Percentiles rank a stretch among this genome's conserved stretches.
Conservation (phyloP, 2,329 filamentous ascomycete species). For the Aphanoascus verrucosus region DNA sequence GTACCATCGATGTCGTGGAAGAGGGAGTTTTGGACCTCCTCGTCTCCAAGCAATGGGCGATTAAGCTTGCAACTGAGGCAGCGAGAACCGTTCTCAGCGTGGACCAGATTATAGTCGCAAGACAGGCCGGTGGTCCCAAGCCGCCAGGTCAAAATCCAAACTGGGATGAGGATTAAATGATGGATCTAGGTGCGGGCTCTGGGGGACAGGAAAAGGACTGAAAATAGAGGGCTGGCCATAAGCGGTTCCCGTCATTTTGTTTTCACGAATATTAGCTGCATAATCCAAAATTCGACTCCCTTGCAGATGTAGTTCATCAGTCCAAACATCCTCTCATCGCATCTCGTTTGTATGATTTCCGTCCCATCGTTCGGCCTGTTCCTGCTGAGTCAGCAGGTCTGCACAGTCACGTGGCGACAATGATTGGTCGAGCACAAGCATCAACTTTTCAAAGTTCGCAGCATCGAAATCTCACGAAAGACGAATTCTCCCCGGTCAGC, state of each 20-base stretch:
- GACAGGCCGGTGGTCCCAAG: constrained; percentile 95
- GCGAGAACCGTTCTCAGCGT: constrained; percentile 89
- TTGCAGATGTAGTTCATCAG: not conserved
- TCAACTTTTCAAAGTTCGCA: constrained; percentile 8
- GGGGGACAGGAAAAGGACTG: not conserved
- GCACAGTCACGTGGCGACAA: not conserved
- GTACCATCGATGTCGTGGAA: constrained; percentile 73
- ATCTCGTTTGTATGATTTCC: too few species aligned
- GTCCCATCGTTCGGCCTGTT: too few species aligned
- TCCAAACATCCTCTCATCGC: not conserved
- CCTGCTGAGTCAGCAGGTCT: not conserved
- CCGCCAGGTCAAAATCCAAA: constrained; percentile 84
- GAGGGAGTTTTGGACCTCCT: constrained; percentile 87
- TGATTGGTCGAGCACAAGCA: not conserved
- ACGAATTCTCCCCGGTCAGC: not conserved
- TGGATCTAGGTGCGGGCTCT: not conserved
- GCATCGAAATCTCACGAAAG: not conserved
- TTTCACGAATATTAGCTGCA: not conserved
- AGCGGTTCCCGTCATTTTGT: not conserved
- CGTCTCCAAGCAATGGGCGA: constrained; percentile 89
- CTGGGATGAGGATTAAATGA: constrained; percentile 54
- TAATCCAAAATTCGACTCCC: not conserved
- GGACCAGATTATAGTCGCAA: constrained; percentile 96
- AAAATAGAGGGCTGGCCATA: constrained; percentile 6
- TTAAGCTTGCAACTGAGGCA: constrained; percentile 90